Percentiles rank a stretch among this genome's conserved stretches.
Evolutionary conservation across 2,329 filamentous ascomycete species (phyloP).

Genomic region (Penicillium sp.): DNA sequence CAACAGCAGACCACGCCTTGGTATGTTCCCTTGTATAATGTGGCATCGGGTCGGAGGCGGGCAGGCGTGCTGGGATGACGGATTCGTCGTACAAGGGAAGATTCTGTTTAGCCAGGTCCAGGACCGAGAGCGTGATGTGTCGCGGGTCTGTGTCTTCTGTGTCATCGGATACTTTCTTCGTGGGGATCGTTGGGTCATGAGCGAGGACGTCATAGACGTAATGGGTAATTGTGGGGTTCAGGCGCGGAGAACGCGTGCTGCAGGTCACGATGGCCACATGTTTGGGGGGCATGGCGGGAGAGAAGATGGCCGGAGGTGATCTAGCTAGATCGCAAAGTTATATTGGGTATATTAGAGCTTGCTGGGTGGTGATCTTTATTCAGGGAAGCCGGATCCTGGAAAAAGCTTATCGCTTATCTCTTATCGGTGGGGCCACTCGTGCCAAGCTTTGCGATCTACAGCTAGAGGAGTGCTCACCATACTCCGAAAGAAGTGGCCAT

Average conservation of each 20-base stretch:
- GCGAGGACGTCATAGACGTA: slow-evolving; percentile 30
- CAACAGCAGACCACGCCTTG: slow-evolving; percentile 38
- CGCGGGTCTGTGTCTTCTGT: slow-evolving; percentile 16
- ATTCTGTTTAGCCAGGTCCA: slow-evolving; percentile 32
- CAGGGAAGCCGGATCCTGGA: not conserved
- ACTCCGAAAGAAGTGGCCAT: no score
- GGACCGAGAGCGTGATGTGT: slow-evolving; percentile 24
- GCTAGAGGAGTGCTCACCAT: no score
- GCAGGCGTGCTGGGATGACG: slow-evolving; percentile 37
- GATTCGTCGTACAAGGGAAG: slow-evolving; percentile 42
- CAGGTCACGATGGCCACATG: slow-evolving; percentile 37
- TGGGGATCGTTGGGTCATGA: slow-evolving; percentile 17
- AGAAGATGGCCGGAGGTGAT: no score
- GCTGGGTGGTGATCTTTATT: not conserved
- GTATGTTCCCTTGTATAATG: slow-evolving; percentile 36
- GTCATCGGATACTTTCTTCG: slow-evolving; percentile 2
- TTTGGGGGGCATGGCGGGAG: slow-evolving; percentile 19
- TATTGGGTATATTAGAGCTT: not conserved
- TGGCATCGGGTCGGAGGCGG: slow-evolving; percentile 21
- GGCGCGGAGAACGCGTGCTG: slow-evolving; percentile 36
- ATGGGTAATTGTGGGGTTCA: slow-evolving; percentile 34
- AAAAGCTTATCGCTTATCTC: not conserved
- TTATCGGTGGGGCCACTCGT: not conserved
- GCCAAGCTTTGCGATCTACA: no score
- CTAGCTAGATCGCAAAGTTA: not conserved